Base-by-base conservation (phyloP, 768 basidiomycete species). In the Serpula lacrymans region DNA sequence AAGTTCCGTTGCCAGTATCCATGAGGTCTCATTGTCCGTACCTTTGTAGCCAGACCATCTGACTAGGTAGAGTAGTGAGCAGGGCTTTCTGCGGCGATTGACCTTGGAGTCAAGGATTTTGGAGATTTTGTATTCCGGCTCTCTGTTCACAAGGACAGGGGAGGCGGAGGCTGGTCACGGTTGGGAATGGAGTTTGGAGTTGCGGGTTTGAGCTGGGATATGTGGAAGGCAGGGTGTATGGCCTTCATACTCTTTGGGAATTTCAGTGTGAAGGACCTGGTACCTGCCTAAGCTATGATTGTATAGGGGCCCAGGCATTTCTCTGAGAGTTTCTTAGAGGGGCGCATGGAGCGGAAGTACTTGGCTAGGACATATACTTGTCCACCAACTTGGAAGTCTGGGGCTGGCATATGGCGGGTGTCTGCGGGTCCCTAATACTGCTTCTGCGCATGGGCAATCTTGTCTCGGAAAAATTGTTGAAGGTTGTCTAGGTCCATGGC, bases 171-270 rank as follows among this genome's bases (percentile, higher is more conserved):
- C n/a, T n/a, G n/a, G n/a, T n/a, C n/a, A n/a, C n/a, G n/a, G n/a
- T n/a, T n/a, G n/a, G n/a, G n/a, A n/a, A n/a, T n/a, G n/a, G n/a
- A n/a, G n/a, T n/a, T n/a, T n/a, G n/a, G n/a, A n/a, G n/a, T n/a
- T n/a, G n/a, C n/a, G n/a, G n/a, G n/a, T n/a, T n/a, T n/a, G n/a
- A n/a, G n/a, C n/a, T n/a, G n/a, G n/a, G n/a, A n/a, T n/a, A n/a
- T n/a, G n/a, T n/a, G n/a, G n/a, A n/a, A n/a, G n/a, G n/a, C n/a
- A n/a, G n/a, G n/a, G n/a, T n/a, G n/a, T n/a, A n/a, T n/a, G n/a
- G n/a, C n/a, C n/a, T n/a, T n/a, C 26, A 57, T 41, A 14, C 39
- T 41, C 32, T 54, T 34, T 6, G 48, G 58, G 4, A 59, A 43
- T 10, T 41, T 31, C 38, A 57, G 35, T 20, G 45, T 55, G 39